phyloP scores from a whole-genome alignment of 2,329 filamentous ascomycete genomes.

The Phaeosphaeriaceae sp. region DNA sequence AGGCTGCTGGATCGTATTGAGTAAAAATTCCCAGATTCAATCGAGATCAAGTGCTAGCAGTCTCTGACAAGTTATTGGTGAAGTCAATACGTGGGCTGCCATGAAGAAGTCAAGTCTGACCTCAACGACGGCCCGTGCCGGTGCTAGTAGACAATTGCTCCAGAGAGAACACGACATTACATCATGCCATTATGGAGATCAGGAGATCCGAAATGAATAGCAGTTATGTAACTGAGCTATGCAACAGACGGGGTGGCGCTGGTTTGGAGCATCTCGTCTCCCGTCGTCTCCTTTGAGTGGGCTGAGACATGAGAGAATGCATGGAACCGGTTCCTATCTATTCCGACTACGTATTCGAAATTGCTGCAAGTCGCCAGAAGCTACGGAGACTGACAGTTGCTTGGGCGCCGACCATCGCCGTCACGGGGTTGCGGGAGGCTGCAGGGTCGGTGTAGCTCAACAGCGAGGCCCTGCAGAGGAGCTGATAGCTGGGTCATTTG shows the following conservation, averaged over 20 bases:
- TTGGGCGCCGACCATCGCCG: slow-evolving; percentile 36
- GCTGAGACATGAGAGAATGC: slow-evolving; percentile 40
- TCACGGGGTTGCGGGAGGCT: slow-evolving; percentile 48
- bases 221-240: slow-evolving; percentile 38
- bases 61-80: no score
- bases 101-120: slow-evolving; percentile 4
- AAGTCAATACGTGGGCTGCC: no score
- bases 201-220: slow-evolving; percentile 32
- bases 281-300: slow-evolving; percentile 24
- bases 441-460: slow-evolving; percentile 41
- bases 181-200: slow-evolving; percentile 30
- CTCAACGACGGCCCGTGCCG: slow-evolving; percentile 34
- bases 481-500: slow-evolving; percentile 42
- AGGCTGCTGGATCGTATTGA: background rate
- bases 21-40: background rate
- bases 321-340: slow-evolving; percentile 31
- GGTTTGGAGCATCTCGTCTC: slow-evolving; percentile 24
- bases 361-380: slow-evolving; percentile 46
- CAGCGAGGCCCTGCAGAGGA: slow-evolving; percentile 39
- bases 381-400: slow-evolving; percentile 30
- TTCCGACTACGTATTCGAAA: slow-evolving; percentile 37
- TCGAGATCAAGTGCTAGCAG: background rate
- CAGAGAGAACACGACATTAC: slow-evolving; percentile 32
- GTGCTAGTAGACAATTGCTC: slow-evolving; percentile 35
- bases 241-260: slow-evolving; percentile 23